Base-by-base conservation (phyloP, 768 basidiomycete genomes). In the Mycena pura region DNA sequence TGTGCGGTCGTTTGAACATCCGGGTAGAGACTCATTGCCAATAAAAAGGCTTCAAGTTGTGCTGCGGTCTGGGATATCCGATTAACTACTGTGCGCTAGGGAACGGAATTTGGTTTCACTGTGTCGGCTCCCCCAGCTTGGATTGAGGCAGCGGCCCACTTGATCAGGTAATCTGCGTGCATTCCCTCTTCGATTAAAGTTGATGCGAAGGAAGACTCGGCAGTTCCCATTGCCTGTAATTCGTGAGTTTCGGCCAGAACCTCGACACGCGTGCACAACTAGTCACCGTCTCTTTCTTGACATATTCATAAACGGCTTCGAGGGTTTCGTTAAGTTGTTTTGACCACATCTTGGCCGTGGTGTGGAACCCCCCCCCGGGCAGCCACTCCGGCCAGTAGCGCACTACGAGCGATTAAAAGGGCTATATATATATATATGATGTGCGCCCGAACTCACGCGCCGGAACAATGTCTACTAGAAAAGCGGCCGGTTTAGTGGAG, bases 81-180 rank as follows among this genome's bases (percentile, higher is more conserved):
- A 28, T 40, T 39, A 13, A 32, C 25, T 19, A 36, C n/a, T n/a
- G n/a, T n/a, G 22, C 40, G 25, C 28, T n/a, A 59, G 39, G 28
- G 34, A 21, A n/a, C 25, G 17, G 28, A 34, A 17, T 29, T 24
- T 13, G 19, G 5, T 19, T 59, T 8, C 34, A 71, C 70, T 2
- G 70, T 71, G 25, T 72, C 70, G 27, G 72, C 72, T 3, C 77
- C 78, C 24, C 75, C 79, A 5, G 69, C 71, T 38, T 76, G 75
- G 13, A 78, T 73, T 25, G 77, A 70, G 11, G 75, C 73, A 32
- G 69, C 67, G 13, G 69, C 63, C 70, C 70, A 71, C 46, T 68
- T 71, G 19, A 71, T 52, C n/a, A 65, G 43, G 25, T 68, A 60
- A 9, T 68, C 70, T 36, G 74, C 72, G 8, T 66, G 39, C 1